Evolutionary conservation across 345 rosid genomes (phyloP), one percentile per base, ranked within the genome.

Genomic region (Ailanthus altissimus): DNA sequence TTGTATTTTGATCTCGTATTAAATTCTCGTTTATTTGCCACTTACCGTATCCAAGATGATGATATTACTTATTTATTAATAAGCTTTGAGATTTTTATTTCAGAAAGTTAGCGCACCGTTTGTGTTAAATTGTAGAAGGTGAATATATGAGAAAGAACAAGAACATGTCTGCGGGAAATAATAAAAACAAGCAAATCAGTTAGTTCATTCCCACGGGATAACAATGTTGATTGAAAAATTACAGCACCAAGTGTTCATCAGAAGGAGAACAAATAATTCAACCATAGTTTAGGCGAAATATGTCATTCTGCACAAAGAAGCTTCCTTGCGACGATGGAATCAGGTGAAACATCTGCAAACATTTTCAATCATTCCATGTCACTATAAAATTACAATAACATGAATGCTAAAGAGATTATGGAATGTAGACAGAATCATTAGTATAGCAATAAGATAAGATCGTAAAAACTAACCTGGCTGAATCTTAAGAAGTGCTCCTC

Each of bases 211-310:
- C n/a, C n/a, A n/a, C n/a, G 3, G 38, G 3, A 32, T 32, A 32
- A 32, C 2, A 32, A 32, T 32, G 38, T 32, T 32, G 38, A 32
- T 32, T 3, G 38, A 32, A 32, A 32, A 32, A 32, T 32, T 32
- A 32, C 38, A 32, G 38, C 38, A 32, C 38, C 38, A 32, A 32
- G 38, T 32, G 3, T 32, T 32, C 2, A 53, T 23, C 2, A 26
- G 23, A 46, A 38, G 16, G 46, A 28, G 15, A 38, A 56, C 5
- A 23, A n/a, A 63, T 56, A 32, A 32, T 32, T 88, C 83, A 88
- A 74, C 91, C 91, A 54, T 94, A 92, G 75, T 91, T 92, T 67
- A 92, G 94, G 49, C 93, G 92, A 61, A 94, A 94, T 57, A 94
- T 91, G 86, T 94, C 98, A 78, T 94, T 92, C 78, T 89, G 94